A percentile compares a stretch with the other conserved stretches of the same genome.
phyloP scores from a whole-genome alignment of 345 rosid genomes.

The Eucalyptus microcorys region DNA sequence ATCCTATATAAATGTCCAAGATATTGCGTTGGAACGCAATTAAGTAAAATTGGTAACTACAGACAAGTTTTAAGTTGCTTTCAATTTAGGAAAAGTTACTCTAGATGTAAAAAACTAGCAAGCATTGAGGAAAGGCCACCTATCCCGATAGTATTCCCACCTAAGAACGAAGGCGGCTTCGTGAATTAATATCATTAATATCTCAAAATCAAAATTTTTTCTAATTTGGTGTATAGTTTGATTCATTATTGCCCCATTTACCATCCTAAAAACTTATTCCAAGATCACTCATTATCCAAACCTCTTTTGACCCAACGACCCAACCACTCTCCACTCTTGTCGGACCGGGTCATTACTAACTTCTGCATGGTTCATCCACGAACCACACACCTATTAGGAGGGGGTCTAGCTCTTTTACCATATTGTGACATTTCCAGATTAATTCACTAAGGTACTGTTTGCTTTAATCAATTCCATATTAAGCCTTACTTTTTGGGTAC shows the following conservation, averaged over 20 bases:
- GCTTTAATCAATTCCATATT: too few relatives aligned
- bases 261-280: background rate
- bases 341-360: fast-evolving
- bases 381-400: background rate
- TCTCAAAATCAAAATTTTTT: background rate
- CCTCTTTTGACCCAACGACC: background rate
- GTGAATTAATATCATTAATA: background rate
- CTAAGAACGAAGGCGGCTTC: fast-evolving
- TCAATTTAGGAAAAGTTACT: background rate
- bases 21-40: background rate
- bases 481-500: background rate
- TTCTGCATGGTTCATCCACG: background rate
- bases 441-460: background rate
- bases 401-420: background rate
- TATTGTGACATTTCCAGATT: background rate
- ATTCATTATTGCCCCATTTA: background rate
- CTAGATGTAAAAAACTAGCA: background rate
- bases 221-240: fast-evolving
- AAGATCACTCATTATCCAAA: background rate
- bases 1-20: background rate
- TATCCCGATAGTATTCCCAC: background rate
- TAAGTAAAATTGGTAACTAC: background rate
- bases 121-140: background rate
- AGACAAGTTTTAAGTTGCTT: background rate
- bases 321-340: background rate